Base-by-base conservation (phyloP, 371 early-diverging fungal species). In the Mucor indicus region DNA sequence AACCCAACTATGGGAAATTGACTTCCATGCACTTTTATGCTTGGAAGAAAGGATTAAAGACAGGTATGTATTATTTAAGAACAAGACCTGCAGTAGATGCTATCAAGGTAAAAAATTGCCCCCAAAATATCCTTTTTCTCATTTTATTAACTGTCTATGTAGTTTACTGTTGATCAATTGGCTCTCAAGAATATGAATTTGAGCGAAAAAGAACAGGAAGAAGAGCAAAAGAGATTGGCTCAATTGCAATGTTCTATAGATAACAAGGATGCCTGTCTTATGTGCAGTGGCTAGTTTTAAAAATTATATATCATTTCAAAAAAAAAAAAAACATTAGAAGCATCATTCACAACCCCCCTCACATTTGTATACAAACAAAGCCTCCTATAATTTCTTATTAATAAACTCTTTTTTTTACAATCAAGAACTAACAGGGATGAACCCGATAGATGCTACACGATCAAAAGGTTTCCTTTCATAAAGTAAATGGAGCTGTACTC, bases 21-120 rank as follows among this genome's bases (percentile, higher is more conserved):
- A 98, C 98, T 1, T 87, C 89, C 17, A 99, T 99, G 99, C 99
- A 99, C 70, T 99, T 99, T 66, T 98, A 98, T 71, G 99, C 97
- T 11, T 99, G 97, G 96, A 92, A 91, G 78, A 89, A 86, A 70
- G 99, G 99, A 2, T 81, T 99, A 36, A 99, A 99, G 86, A 99
- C 99, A 8, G 99, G 99, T 53, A 97, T 98, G 98, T 99, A 99
- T 79, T 99, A 99, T 65, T 77, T 99, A 41, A 89, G 99, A 44
- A 91, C 98, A 4, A 85, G 95, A 33, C 99, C 99, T 15, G 95
- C 98, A 11, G 93, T 87, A 11, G 97, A 96, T 57, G 99, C 99
- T 10, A 99, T 99, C 79, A 95, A 99, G 48, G 57, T 57, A 51
- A 57, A 25, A 17, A 22, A 15, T 23, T 4, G 38, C 4, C 19